Percentiles rank a stretch among this genome's conserved stretches.
These are phyloP conservation scores for Mycosphaerella sp. DNA, from an alignment of 2,329 filamentous ascomycete genomes.

Conservation along the genomic window DNA sequence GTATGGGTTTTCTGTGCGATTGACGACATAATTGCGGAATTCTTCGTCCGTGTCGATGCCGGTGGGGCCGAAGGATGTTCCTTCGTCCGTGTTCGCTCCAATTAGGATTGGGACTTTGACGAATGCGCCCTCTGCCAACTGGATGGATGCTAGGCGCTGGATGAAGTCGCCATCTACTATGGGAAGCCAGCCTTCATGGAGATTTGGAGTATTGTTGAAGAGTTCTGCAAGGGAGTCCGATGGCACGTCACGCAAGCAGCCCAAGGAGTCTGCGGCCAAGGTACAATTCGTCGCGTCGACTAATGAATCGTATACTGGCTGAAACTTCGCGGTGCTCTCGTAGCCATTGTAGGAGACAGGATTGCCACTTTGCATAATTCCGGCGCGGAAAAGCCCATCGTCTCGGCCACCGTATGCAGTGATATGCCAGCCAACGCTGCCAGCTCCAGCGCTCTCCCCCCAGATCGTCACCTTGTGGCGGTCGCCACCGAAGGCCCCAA, in stretches of 20 bases:
- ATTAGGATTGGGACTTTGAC: slow-evolving; percentile 48
- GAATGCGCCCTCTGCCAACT: slow-evolving; percentile 54
- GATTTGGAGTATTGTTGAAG: slow-evolving; percentile 27
- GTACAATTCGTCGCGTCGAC: slow-evolving; percentile 56
- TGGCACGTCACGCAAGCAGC: slow-evolving; percentile 55
- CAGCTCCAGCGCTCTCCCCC: slow-evolving; percentile 37
- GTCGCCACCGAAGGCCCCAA: slow-evolving; percentile 66
- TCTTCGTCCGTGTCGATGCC: slow-evolving; percentile 53
- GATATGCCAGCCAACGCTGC: slow-evolving; percentile 42
- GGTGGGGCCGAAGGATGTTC: slow-evolving; percentile 49
- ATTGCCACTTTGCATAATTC: slow-evolving; percentile 42
- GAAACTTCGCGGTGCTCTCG: slow-evolving; percentile 29
- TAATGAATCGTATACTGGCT: slow-evolving; percentile 59
- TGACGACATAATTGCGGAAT: slow-evolving; percentile 42
- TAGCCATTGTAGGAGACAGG: slow-evolving; percentile 24
- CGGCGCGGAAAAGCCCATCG: slow-evolving; percentile 44
- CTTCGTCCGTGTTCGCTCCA: slow-evolving; percentile 63
- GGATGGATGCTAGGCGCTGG: slow-evolving; percentile 46
- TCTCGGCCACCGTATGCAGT: slow-evolving; percentile 45
- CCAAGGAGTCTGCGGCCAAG: slow-evolving; percentile 51
- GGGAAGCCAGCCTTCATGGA: slow-evolving; percentile 37
- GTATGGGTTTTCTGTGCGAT: slow-evolving; percentile 21
- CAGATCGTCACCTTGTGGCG: slow-evolving; percentile 47
- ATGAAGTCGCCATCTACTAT: slow-evolving; percentile 54
- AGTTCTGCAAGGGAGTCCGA: slow-evolving; percentile 27